Percentiles rank a stretch among this genome's conserved stretches.
Evolutionary conservation across 805 yeast species (phyloP).

Genomic region (Candida verbasci): DNA sequence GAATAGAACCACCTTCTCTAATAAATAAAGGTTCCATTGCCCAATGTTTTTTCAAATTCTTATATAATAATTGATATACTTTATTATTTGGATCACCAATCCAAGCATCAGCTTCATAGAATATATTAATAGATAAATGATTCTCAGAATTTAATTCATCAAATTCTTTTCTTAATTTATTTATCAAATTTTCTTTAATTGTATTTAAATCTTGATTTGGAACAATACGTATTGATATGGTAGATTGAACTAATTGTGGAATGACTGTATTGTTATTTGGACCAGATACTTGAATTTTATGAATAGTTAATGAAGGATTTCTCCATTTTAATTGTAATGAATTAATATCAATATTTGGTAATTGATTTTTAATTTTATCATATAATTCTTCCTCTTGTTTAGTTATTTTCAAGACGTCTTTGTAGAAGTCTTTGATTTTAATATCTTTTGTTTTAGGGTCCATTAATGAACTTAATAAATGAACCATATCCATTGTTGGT

Average conservation of each 20-base stretch:
- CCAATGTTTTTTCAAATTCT: conserved; percentile 71
- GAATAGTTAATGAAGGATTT: conserved; percentile 83
- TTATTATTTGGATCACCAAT: conserved; percentile 77
- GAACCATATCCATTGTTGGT: conserved; percentile 83
- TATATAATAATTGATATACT: conserved; percentile 63
- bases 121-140: conserved; percentile 52
- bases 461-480: conserved; percentile 61
- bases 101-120: conserved; percentile 95
- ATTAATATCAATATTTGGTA: conserved; percentile 26
- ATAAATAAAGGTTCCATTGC: conserved; percentile 76
- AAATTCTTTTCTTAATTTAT: conserved; percentile 46
- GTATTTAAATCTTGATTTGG: conserved; percentile 74
- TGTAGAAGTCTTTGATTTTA: conserved; percentile 70
- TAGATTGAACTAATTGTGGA: conserved; percentile 74
- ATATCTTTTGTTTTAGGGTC: conserved; percentile 34
- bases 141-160: conserved; percentile 54
- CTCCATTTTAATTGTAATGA: conserved; percentile 82
- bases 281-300: conserved; percentile 80
- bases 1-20: conserved; percentile 96
- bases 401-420: conserved; percentile 56
- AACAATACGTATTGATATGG: conserved; percentile 79
- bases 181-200: conserved; percentile 48
- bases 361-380: conserved; percentile 49
- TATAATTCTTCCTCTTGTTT: conserved; percentile 58
- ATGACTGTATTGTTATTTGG: conserved; percentile 88